Evolutionary conservation across 495 filamentous ascomycete genomes (phyloP), one percentile per base, ranked within the genome.

Genomic region (Xylaria venustula): DNA sequence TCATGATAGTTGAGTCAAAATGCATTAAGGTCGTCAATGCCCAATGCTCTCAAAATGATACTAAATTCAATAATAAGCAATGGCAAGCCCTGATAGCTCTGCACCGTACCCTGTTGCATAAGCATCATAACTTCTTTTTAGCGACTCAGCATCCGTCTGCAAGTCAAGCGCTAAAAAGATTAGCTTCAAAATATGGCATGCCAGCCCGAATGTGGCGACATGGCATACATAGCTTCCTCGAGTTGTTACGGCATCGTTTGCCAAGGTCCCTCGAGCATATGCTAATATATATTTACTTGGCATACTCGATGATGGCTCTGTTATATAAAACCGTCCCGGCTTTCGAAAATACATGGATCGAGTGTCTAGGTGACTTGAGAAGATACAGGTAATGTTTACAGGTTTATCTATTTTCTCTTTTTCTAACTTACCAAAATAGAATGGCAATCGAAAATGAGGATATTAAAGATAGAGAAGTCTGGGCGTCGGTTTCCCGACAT

Each of bases 121-220:
- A n/a, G n/a, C n/a, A n/a, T n/a, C n/a, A n/a, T n/a, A n/a, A n/a
- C n/a, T n/a, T n/a, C n/a, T n/a, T n/a, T 54, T 71, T 93, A 2
- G 89, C 88, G 0, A 87, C 84, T 0, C 89, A 93, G 59, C 89
- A 93, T 67, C 89, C 89, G 0, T 84, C 83, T 0, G 88, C 90
- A 0, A 85, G 76, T 46, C 75, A 75, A 1, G 81, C 82, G 7
- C 60, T 93, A 1, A 71, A 81, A 46, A 70, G 77, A 9, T 65
- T 93, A 4, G 86, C 90, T 1, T 78, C 83, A 3, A 89, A 89
- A 57, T 92, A 92, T 64, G 83, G 82, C 7, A 92, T 95, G 89
- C 89, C 91, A 1, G 88, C 87, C 3, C 73, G 90, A 2, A 90
- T 95, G 86, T 95, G 91, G 91, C 81, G 87, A n/a, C 86, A 93